Evolutionary conservation across 148 eudicot species (phyloP), one percentile per base, ranked within the genome.

Genomic region (Rhododendron williamsianum): DNA sequence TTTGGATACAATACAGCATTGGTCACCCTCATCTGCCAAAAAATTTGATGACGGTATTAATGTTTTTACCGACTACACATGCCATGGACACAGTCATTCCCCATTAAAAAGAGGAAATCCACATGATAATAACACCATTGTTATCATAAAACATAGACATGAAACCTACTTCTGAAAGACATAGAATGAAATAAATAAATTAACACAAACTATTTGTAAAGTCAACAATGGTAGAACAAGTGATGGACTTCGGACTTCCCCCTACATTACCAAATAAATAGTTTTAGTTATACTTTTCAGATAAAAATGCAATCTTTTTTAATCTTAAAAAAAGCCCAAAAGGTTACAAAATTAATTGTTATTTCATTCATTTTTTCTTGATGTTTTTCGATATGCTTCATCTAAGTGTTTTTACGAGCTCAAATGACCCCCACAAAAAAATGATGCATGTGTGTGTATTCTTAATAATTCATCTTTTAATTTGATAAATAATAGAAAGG

Each of bases 11-110:
- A 54, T 27, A 88, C 84, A 54, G 88, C 80, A 9, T 85, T 83
- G 1, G 85, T 69, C 48, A 88, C 81, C 63, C 35, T 82, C 98
- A 97, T 95, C 99, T 97, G 93, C 90, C 87, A 87, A n/a, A 83
- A 21, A 74, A 9, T 1, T 35, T 35, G 33, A 51, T 43, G 54
- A 6, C 1, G 25, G 6, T 15, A 74, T 12, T 25, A 85, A 43
- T 63, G 43, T 5, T 1, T 16, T 33, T n/a, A 67, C 51, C 33
- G 5, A 19, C 6, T 30, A 71, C 19, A 83, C 12, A 21, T 69
- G 30, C 30, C 45, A 83, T 18, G 11, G 8, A n/a, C 43, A 83
- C 5, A 21, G 35, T 65, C n/a, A 49, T 74, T 84, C n/a, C 76
- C 69, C 12, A 23, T 52, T 73, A 51, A 33, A 52, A 83, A 9